Evolutionary conservation across 306 rosid genomes (phyloP).

Genomic region (Astragalus membranaceus): DNA sequence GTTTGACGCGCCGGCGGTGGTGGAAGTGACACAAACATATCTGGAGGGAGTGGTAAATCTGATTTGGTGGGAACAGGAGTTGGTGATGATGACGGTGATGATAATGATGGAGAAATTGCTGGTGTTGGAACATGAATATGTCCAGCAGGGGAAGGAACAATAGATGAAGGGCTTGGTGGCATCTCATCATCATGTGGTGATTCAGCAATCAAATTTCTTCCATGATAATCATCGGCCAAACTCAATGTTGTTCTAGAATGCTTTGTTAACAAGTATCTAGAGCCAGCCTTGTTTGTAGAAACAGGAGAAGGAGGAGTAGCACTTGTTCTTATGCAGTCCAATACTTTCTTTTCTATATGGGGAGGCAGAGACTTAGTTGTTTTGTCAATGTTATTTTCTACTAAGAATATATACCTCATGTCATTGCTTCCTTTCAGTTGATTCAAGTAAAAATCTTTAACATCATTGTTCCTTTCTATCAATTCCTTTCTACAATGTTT

Average conservation of each 20-base stretch:
- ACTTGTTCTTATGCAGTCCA: slow-evolving; percentile 37
- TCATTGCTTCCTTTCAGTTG: slow-evolving; percentile 23
- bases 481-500: slow-evolving; percentile 48
- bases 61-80: not conserved
- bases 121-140: not conserved
- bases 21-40: not conserved
- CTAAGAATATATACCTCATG: not conserved
- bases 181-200: not conserved
- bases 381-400: not conserved
- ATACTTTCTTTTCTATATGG: slow-evolving; percentile 8
- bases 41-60: slow-evolving; percentile 9
- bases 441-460: slow-evolving; percentile 19
- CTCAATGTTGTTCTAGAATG: slow-evolving; percentile 7
- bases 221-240: slow-evolving; percentile 17
- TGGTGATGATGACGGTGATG: slow-evolving; percentile 10
- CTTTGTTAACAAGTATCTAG: slow-evolving; percentile 22
- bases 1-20: not conserved
- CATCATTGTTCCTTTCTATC: slow-evolving; percentile 32
- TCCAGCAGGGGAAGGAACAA: not conserved
- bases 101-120: not conserved
- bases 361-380: slow-evolving; percentile 27
- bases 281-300: slow-evolving; percentile 5
- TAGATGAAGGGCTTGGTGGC: slow-evolving; percentile 8
- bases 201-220: slow-evolving; percentile 37
- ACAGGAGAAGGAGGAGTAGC: slow-evolving; percentile 19